These are phyloP conservation scores for Clavispora vitiphila DNA, from an alignment of 805 yeast genomes.

Conservation along the genomic window DNA sequence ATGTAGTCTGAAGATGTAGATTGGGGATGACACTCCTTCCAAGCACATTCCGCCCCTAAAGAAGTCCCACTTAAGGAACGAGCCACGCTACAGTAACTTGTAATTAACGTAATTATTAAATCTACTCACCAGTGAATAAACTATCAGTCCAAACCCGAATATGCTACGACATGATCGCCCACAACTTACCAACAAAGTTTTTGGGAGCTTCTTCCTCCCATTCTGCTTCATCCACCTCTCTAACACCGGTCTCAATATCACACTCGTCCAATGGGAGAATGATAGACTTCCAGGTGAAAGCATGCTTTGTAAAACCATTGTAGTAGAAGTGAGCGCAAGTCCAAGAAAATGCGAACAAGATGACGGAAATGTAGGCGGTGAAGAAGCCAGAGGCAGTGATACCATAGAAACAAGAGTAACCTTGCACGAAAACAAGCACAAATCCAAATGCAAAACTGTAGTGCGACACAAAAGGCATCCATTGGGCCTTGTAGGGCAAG, in stretches of 20 bases:
- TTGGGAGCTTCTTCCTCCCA: constrained; percentile 49
- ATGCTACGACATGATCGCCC: constrained; percentile 29
- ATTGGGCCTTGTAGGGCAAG: constrained; percentile 69
- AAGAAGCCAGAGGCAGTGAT: constrained; percentile 56
- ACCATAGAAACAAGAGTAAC: constrained; percentile 58
- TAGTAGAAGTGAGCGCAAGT: constrained; percentile 48
- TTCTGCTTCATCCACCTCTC: constrained; percentile 54
- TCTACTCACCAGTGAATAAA: constrained; percentile 1
- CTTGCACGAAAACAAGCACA: constrained; percentile 65
- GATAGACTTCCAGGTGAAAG: constrained; percentile 34
- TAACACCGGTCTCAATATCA: constrained; percentile 65
- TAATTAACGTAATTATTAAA: background rate
- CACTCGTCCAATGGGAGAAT: constrained; percentile 51
- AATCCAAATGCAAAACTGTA: constrained; percentile 53
- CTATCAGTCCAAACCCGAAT: background rate
- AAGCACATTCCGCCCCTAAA: background rate
- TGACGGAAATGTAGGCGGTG: constrained; percentile 66
- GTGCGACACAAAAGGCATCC: constrained; percentile 62
- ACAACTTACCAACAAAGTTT: constrained; percentile 51
- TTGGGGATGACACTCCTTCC: background rate
- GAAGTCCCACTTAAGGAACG: no score
- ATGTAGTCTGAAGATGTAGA: background rate
- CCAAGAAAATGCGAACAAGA: constrained; percentile 55
- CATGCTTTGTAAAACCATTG: constrained; percentile 32
- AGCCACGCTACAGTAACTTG: background rate